Percentiles rank a stretch among this genome's conserved stretches.
These are phyloP conservation scores for Leccinum incarnatum DNA, from an alignment of 768 basidiomycete genomes.

Conservation along the genomic window DNA sequence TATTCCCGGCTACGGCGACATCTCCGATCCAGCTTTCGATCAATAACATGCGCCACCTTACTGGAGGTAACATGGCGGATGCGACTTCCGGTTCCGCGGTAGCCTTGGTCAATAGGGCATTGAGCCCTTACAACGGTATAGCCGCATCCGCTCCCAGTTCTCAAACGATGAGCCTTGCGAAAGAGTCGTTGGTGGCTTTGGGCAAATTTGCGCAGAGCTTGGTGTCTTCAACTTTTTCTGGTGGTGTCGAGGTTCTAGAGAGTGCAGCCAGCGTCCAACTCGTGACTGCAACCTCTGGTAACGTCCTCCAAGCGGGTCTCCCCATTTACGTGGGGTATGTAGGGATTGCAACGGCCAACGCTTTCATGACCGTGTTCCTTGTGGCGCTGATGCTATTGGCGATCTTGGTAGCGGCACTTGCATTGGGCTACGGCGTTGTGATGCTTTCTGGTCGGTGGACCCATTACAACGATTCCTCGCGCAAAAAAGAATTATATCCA, in stretches of 20 bases:
- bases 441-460: slow-evolving; percentile 25
- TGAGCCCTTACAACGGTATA: slow-evolving; percentile 71
- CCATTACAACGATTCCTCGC: slow-evolving; percentile 17
- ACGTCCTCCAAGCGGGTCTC: slow-evolving; percentile 75
- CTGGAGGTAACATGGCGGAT: slow-evolving; percentile 72
- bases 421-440: slow-evolving; percentile 47
- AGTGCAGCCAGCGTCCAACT: slow-evolving; percentile 49
- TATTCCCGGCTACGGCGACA: slow-evolving; percentile 53
- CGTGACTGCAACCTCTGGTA: slow-evolving; percentile 59
- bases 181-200: slow-evolving; percentile 12
- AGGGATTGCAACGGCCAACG: slow-evolving; percentile 80
- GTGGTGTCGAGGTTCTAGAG: slow-evolving; percentile 26
- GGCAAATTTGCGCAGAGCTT: slow-evolving; percentile 10
- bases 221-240: slow-evolving; percentile 8
- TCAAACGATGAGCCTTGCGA: background rate
- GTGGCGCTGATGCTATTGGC: slow-evolving; percentile 65
- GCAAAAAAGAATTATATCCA: slow-evolving; percentile 36
- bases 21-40: slow-evolving; percentile 74
- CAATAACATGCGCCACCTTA: slow-evolving; percentile 75
- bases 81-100: slow-evolving; percentile 59
- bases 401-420: slow-evolving; percentile 51
- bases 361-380: slow-evolving; percentile 88
- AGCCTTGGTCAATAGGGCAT: slow-evolving; percentile 74
- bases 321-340: slow-evolving; percentile 79
- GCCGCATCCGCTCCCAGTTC: background rate